These are phyloP conservation scores for Cubamyces lactineus DNA, from an alignment of 768 basidiomycete species.

Conservation along the genomic window DNA sequence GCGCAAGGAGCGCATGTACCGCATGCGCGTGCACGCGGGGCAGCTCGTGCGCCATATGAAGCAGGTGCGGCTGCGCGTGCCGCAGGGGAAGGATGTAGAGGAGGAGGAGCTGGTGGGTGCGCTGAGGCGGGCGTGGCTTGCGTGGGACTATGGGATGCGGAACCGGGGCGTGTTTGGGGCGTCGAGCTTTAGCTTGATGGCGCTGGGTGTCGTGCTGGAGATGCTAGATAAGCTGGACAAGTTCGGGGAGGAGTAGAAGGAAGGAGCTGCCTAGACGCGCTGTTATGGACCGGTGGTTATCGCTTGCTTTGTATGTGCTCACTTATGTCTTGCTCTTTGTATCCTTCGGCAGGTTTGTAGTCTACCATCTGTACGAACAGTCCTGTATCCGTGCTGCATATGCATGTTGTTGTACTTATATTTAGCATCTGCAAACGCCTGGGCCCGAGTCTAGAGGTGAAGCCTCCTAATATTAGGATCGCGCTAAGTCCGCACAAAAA, in stretches of 20 bases:
- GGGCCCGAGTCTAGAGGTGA: neutral
- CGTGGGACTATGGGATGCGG: conserved; percentile 59
- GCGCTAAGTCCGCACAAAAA: neutral
- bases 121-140: conserved; percentile 60
- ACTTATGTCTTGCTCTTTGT: too few relatives aligned
- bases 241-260: neutral
- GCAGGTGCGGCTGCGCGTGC: conserved; percentile 33
- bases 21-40: conserved; percentile 61
- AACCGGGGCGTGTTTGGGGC: conserved; percentile 34
- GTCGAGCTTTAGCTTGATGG: conserved; percentile 72
- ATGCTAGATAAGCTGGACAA: conserved; percentile 49
- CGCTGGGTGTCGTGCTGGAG: conserved; percentile 60
- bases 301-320: neutral
- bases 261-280: neutral
- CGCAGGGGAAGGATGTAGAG: neutral
- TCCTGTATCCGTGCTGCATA: too few relatives aligned
- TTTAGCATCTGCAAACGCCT: neutral
- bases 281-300: neutral
- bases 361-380: too few relatives aligned
- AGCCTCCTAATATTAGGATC: neutral
- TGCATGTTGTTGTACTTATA: neutral
- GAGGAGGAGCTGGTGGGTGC: conserved; percentile 21
- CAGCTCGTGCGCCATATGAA: conserved; percentile 57
- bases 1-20: conserved; percentile 57
- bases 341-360: too few relatives aligned